A percentile compares a stretch with the other conserved stretches of the same genome.
Conservation (phyloP, 257 asterid species). For the Ophiorrhiza pumila region DNA sequence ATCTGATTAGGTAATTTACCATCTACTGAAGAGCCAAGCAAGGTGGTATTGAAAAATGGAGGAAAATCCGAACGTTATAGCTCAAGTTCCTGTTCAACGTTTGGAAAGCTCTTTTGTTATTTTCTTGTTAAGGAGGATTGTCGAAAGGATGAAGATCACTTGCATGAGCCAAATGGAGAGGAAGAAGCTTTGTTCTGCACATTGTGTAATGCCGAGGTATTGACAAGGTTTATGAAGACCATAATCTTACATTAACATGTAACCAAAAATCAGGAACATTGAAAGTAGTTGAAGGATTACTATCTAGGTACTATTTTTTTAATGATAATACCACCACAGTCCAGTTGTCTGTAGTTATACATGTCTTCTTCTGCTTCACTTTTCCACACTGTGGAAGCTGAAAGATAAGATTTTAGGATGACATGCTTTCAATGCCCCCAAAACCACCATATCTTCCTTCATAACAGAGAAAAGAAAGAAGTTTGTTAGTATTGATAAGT, state of each 20-base stretch:
- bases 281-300: background rate
- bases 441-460: background rate
- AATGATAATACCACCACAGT: background rate
- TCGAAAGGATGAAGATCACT: conserved; percentile 59
- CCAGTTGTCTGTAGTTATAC: background rate
- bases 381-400: background rate
- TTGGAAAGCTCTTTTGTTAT: conserved; percentile 69
- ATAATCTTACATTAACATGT: background rate
- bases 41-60: conserved; percentile 49
- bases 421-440: background rate
- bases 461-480: background rate
- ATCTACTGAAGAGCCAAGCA: conserved; percentile 57
- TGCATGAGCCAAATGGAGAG: conserved; percentile 53
- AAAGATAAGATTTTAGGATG: too few relatives aligned
- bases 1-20: conserved; percentile 45
- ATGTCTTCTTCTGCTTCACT: background rate
- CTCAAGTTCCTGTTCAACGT: conserved; percentile 50
- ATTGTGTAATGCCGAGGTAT: conserved; percentile 94
- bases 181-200: conserved; percentile 97
- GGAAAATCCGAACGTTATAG: conserved; percentile 38
- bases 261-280: background rate
- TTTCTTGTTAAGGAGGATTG: conserved; percentile 74
- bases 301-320: background rate
- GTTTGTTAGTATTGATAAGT: background rate
- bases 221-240: background rate